Conservation (phyloP, 2,329 filamentous ascomycete species). For the Nemania sp. region DNA sequence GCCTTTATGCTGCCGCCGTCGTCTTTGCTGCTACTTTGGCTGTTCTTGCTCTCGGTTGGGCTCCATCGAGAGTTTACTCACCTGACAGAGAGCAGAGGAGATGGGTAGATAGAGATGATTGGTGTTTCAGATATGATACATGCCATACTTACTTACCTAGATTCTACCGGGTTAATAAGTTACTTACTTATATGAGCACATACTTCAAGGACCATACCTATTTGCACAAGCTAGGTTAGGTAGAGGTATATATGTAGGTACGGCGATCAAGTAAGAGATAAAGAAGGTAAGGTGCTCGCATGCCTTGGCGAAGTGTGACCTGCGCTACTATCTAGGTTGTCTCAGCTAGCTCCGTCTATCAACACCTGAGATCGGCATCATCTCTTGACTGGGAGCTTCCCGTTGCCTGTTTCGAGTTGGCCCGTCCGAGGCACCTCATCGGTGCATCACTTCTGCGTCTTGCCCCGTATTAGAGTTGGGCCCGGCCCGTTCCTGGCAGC, state of each 20-base stretch:
- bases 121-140: too few species aligned
- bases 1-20: background rate
- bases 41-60: background rate
- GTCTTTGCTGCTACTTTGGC: background rate
- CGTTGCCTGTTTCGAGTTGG: background rate
- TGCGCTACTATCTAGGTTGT: background rate
- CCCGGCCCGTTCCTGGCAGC: conserved; percentile 13
- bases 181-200: too few species aligned
- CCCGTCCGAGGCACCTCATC: conserved; percentile 8
- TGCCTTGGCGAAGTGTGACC: background rate
- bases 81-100: too few species aligned
- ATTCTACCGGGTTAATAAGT: too few species aligned
- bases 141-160: background rate
- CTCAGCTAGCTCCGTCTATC: background rate
- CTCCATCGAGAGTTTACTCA: background rate
- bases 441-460: background rate
- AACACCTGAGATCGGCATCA: background rate
- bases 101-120: too few species aligned
- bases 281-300: background rate
- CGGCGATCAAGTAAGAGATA: background rate
- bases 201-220: background rate
- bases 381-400: background rate
- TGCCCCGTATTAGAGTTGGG: conserved; percentile 4
- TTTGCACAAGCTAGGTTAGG: too few species aligned
- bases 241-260: too few species aligned